A percentile compares a stretch with the other conserved stretches of the same genome.
These are phyloP conservation scores for Fraxinus latifolia DNA, from an alignment of 305 asterid species.

Conservation along the genomic window DNA sequence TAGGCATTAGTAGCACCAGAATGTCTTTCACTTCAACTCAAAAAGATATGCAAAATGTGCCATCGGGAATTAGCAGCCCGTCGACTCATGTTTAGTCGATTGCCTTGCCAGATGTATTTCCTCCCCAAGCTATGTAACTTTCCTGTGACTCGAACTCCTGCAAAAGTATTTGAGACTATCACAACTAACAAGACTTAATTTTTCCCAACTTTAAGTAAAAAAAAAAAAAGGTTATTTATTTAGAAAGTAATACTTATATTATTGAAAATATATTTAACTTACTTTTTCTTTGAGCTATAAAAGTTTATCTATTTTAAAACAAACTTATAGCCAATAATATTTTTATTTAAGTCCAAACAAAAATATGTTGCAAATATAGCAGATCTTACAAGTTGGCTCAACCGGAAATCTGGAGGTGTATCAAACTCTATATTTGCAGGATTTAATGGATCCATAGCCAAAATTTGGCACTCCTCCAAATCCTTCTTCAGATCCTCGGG, in stretches of 20 bases:
- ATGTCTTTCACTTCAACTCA: neutral
- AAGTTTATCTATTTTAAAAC: neutral
- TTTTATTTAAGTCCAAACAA: neutral
- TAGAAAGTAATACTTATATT: neutral
- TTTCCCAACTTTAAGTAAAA: neutral
- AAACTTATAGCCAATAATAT: neutral
- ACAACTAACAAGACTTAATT: neutral
- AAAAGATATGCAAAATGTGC: slow-evolving; percentile 18
- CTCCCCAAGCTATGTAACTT: slow-evolving; percentile 86
- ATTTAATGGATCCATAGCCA: slow-evolving; percentile 50
- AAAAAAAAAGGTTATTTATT: neutral
- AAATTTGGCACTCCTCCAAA: slow-evolving; percentile 62
- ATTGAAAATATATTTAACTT: neutral
- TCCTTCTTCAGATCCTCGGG: slow-evolving; percentile 69
- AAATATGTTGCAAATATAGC: neutral
- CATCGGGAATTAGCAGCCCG: neutral
- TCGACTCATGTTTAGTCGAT: slow-evolving; percentile 20
- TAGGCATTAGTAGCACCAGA: slow-evolving; percentile 8
- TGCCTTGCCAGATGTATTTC: slow-evolving; percentile 40
- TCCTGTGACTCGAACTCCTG: slow-evolving; percentile 92
- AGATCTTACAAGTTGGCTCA: slow-evolving; percentile 72
- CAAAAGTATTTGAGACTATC: slow-evolving; percentile 4
- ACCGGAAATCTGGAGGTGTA: slow-evolving; percentile 69
- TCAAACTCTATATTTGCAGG: slow-evolving; percentile 56
- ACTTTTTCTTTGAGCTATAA: neutral